These are phyloP conservation scores for Coprinellus micaceus DNA, from an alignment of 768 basidiomycete species.

Conservation along the genomic window DNA sequence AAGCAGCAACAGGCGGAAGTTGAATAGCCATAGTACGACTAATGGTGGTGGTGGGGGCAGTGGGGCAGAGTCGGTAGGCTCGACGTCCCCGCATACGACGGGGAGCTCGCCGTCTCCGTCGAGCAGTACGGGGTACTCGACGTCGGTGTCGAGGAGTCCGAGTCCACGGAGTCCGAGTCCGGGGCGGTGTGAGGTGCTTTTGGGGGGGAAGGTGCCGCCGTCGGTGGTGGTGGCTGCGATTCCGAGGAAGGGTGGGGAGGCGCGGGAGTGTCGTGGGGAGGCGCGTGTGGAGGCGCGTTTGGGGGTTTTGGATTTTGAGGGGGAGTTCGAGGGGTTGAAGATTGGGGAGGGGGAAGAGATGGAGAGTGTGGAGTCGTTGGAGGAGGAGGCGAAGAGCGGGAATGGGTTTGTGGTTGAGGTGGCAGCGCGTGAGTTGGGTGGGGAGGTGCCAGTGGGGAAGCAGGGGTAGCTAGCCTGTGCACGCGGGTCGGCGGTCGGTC, in stretches of 20 bases:
- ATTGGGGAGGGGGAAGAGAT: background rate
- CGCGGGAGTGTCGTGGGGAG: background rate
- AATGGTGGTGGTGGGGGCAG: conserved; percentile 8
- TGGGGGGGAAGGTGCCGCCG: background rate
- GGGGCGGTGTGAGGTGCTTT: background rate
- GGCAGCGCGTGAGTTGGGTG: no score
- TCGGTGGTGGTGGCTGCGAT: conserved; percentile 12
- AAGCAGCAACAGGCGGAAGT: background rate
- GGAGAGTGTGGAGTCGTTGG: background rate
- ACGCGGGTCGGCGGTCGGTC: no score
- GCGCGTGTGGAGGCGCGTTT: background rate
- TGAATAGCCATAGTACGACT: background rate
- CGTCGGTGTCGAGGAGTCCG: conserved; percentile 49
- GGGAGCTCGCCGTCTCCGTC: conserved; percentile 58
- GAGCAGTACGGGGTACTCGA: conserved; percentile 48
- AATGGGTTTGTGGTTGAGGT: background rate
- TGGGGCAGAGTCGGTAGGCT: conserved; percentile 25
- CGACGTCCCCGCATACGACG: conserved; percentile 32
- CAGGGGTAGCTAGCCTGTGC: no score
- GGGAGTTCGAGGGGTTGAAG: background rate
- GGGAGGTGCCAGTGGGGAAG: background rate
- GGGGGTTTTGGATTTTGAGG: background rate
- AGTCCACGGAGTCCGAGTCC: conserved; percentile 33
- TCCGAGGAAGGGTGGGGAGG: conserved; percentile 2
- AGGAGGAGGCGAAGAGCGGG: conserved; percentile 2